phyloP scores from a whole-genome alignment of 2,329 filamentous ascomycete species.

The Cercospora berteroae region DNA sequence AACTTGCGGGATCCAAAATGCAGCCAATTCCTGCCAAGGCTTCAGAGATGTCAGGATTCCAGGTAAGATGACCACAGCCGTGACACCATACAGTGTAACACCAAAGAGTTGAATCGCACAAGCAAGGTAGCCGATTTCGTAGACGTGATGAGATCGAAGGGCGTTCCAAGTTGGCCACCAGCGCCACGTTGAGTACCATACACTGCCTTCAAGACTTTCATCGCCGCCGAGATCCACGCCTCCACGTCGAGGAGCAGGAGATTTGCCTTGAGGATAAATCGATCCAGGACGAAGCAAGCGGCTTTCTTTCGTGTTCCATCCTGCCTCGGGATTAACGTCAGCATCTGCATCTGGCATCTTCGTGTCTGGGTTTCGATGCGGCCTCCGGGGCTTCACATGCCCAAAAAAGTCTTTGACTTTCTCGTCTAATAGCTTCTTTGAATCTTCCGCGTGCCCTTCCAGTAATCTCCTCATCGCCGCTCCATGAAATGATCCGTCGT shows the following conservation, averaged over 20 bases:
- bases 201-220: constrained; percentile 4
- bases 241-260: constrained; percentile 21
- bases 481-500: constrained; percentile 34
- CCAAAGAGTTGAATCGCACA: constrained; percentile 35
- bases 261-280: constrained; percentile 21
- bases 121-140: constrained; percentile 35
- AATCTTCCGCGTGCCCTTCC: constrained; percentile 30
- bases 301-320: constrained; percentile 23
- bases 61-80: constrained; percentile 30
- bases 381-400: constrained; percentile 15
- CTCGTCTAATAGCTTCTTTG: constrained; percentile 32
- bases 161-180: constrained; percentile 29
- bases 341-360: neutral
- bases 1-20: constrained; percentile 33
- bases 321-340: constrained; percentile 21
- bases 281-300: constrained; percentile 21
- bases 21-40: constrained; percentile 26
- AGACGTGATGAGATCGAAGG: constrained; percentile 29
- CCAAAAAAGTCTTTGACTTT: constrained; percentile 26
- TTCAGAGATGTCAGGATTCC: constrained; percentile 29
- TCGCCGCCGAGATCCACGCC: constrained; percentile 22
- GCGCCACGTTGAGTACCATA: constrained; percentile 17
- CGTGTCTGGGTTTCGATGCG: constrained; percentile 6
- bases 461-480: constrained; percentile 30
- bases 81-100: constrained; percentile 30